Base-by-base conservation (phyloP, 1,284 basidiomycete species). In the Kwoniella shivajii region DNA sequence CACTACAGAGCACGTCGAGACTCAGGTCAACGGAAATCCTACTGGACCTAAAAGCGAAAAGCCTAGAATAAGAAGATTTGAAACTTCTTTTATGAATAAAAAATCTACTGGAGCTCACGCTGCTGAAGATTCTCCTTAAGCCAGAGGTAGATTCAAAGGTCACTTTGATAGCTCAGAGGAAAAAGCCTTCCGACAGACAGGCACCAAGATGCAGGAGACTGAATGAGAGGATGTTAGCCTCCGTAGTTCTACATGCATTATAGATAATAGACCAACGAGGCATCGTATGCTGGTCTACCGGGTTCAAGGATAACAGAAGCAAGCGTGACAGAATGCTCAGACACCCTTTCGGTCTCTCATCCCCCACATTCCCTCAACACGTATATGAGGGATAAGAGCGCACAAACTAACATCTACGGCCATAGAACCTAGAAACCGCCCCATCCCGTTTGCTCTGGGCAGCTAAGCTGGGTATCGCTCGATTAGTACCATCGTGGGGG, bases 1-100 rank as follows among this genome's bases (percentile, higher is more conserved):
- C 26, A 58, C 60, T 13, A 57, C 56, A 41, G 63, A 70, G 50
- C 63, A 65, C 50, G 42, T 62, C 31, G 63, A 65, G 42, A 53
- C 43, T 26, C 18, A n/a, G 18, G 14, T 27, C 24, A n/a, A 16
- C 13, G 43, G 42, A 22, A 6, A 13, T 7, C n/a, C 20, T n/a
- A 29, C 37, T 39, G 26, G 10, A 31, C 20, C 31, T 18, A 37
- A 38, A n/a, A 6, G 42, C 18, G 31, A 47, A 36, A 47, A 47
- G 26, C 45, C 45, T 22, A 47, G 45, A 34, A 47, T 33, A 36
- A 47, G 45, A 36, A 47, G 45, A 47, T 47, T 47, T 20, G 45
- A 47, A 47, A 47, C 45, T 47, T 34, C 30, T 47, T 47, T 47
- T 36, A 22, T 47, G 31, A 47, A 47, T 16, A 47, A 36, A 11